A percentile compares a stretch with the other conserved stretches of the same genome.
These are phyloP conservation scores for Starmera amethionina DNA, from an alignment of 805 yeast genomes.

Conservation along the genomic window DNA sequence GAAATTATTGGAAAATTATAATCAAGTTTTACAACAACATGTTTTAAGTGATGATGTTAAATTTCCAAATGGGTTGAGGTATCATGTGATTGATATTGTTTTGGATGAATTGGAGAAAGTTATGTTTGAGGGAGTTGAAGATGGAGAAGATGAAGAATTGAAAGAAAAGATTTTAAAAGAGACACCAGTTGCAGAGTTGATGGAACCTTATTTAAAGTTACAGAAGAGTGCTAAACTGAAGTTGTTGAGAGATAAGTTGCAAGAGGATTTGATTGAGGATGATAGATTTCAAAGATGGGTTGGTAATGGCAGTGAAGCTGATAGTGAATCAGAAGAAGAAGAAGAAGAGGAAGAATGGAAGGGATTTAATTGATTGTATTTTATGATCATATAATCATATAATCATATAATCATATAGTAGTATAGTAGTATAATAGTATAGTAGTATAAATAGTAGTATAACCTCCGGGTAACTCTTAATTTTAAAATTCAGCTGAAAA, in stretches of 20 bases:
- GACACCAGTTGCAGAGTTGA: conserved; percentile 44
- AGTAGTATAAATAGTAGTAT: no score
- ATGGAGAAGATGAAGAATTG: conserved; percentile 23
- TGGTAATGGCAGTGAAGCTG: conserved; percentile 22
- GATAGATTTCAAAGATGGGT: conserved; percentile 59
- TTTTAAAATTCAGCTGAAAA: no score
- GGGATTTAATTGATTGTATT: conserved; percentile 21
- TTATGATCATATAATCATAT: no score
- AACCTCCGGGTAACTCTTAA: no score
- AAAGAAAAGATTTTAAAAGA: conserved; percentile 23
- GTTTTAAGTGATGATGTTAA: conserved; percentile 51
- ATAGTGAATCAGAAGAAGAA: conserved; percentile 7
- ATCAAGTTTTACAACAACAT: conserved; percentile 28
- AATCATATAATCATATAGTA: no score
- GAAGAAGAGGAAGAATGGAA: conserved; percentile 30
- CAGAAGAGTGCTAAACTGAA: conserved; percentile 42
- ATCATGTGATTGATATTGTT: conserved; percentile 77
- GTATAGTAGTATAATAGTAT: no score
- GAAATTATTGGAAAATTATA: conserved; percentile 33
- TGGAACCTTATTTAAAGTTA: conserved; percentile 53
- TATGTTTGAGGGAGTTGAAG: conserved; percentile 37
- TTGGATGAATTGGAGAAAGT: conserved; percentile 76
- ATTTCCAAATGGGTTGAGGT: conserved; percentile 67
- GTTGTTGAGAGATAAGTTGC: conserved; percentile 54
- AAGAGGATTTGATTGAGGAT: conserved; percentile 59